These are phyloP conservation scores for Gossypium aridum DNA, from an alignment of 441 rosid species.

Conservation along the genomic window DNA sequence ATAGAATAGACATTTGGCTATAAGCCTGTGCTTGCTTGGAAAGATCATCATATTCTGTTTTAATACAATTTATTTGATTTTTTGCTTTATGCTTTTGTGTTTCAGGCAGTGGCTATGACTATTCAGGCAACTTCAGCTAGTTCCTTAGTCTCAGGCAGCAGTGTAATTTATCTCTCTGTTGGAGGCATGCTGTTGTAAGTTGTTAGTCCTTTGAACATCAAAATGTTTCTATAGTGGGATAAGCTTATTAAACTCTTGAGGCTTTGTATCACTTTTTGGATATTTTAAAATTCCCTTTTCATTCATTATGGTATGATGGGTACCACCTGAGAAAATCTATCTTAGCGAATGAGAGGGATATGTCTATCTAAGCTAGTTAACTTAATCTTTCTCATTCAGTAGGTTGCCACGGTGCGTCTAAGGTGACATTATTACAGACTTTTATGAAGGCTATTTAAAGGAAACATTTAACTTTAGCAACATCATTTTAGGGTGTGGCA, in stretches of 20 bases:
- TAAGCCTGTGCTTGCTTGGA: too few species aligned
- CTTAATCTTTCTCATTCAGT: background rate
- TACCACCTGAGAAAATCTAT: background rate
- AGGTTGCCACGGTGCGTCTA: background rate
- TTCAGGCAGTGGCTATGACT: conserved; percentile 48
- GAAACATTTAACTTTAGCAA: conserved; percentile 11
- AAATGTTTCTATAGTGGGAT: background rate
- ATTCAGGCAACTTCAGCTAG: conserved; percentile 23
- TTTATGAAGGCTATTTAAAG: conserved; percentile 3
- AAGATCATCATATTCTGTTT: too few species aligned
- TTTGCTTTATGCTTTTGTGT: conserved; percentile 9
- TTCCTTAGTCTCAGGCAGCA: conserved; percentile 20
- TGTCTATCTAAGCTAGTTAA: background rate
- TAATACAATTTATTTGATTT: conserved; percentile 1
- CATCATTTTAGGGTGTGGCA: conserved; percentile 1
- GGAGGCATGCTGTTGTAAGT: conserved; percentile 73
- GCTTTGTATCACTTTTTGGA: background rate
- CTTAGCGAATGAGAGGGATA: conserved; percentile 17
- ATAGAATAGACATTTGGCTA: too few species aligned
- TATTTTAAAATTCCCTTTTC: background rate
- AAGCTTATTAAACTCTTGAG: background rate
- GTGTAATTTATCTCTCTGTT: conserved; percentile 46
- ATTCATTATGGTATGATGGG: conserved; percentile 1
- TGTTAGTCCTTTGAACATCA: background rate
- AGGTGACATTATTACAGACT: background rate